Percentiles rank a stretch among this genome's conserved stretches.
Evolutionary conservation across 2,329 filamentous ascomycete species (phyloP).

Genomic region (Fusarium palustre): DNA sequence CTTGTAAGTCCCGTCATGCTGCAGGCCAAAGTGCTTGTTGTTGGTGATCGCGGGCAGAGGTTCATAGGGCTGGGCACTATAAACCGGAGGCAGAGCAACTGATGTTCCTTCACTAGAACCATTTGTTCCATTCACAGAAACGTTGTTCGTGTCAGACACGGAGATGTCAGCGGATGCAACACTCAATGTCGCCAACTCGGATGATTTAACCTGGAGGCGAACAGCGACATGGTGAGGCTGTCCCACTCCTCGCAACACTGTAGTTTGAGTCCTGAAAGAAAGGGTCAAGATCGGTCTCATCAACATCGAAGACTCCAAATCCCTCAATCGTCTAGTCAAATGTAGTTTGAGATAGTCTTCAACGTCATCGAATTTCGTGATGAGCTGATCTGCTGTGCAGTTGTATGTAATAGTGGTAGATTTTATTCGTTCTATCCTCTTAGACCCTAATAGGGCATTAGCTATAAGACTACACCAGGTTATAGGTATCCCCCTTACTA

Average conservation of each 20-base stretch:
- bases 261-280: background rate
- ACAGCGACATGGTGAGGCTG: background rate
- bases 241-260: background rate
- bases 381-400: background rate
- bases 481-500: no score
- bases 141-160: background rate
- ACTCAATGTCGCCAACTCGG: background rate
- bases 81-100: background rate
- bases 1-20: background rate
- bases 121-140: background rate
- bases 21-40: background rate
- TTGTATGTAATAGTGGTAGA: no score
- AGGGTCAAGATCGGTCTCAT: background rate
- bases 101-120: fast-evolving
- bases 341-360: background rate
- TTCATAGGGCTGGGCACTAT: background rate
- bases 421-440: no score
- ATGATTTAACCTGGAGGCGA: background rate
- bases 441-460: no score
- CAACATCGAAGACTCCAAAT: background rate
- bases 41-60: background rate
- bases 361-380: background rate
- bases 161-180: background rate
- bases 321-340: background rate
- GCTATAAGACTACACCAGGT: no score